Base-by-base conservation (phyloP, 139 green algal species). In the Chlorella ohadii region DNA sequence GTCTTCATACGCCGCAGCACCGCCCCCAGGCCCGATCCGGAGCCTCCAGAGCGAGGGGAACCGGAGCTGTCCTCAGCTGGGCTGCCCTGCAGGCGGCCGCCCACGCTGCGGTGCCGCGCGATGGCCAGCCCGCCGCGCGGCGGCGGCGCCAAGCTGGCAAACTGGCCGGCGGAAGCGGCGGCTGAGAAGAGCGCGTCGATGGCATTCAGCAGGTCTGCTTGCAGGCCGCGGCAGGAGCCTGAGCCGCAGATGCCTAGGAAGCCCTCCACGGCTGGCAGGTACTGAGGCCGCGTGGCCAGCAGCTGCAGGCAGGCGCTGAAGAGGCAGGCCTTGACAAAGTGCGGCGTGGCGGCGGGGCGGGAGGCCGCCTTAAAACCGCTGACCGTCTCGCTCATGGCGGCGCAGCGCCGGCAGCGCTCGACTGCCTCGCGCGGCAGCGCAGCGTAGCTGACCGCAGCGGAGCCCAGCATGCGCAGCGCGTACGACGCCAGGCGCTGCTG, bases 381-480 rank as follows among this genome's bases (percentile, higher is more conserved):
- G 2, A 59, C 51, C 2, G 51, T 59, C 51, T 59, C 51, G 15
- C 51, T 59, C 51, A 59, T 59, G 51, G 51, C 51, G 51, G 51
- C 51, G 51, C 51, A 59, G 51, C 51, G 51, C 2, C 19, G 33
- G 66, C 31, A 41, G 68, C 68, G 68, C 3, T 59, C 31, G 2
- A 66, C 76, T 0, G 36, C 56, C 36, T 27, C 34, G 6, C 51
- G 57, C 25, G 76, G 17, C 25, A 67, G 56, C 19, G 34, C 36
- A 17, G 57, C 76, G 59, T 72, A 82, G 57, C 57, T 81, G 44
- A 22, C 59, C 7, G 47, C 81, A 13, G 73, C 84, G n/a, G 20
- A 79, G 76, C 63, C 74, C 84, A 88, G 81, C 81, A 82, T 82
- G 76, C 76, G 76, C 56, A 82, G 76, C 76, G 76, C 76, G 36